These are phyloP conservation scores for Nakazawaea ambrosiae DNA, from an alignment of 805 yeast species.

Conservation along the genomic window DNA sequence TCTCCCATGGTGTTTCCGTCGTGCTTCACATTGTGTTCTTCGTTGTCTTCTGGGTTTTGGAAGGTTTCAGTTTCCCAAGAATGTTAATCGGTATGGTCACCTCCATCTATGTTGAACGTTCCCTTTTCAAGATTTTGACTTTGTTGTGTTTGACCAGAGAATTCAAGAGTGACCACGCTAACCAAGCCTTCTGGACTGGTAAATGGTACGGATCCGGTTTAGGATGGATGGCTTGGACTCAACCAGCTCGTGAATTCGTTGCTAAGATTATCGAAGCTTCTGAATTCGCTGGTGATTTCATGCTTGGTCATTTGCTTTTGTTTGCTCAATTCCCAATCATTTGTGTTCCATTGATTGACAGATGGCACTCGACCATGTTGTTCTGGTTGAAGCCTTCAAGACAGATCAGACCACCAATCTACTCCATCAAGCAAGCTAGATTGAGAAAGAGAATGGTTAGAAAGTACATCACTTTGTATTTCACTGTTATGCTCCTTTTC, in stretches of 20 bases:
- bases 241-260: conserved; percentile 90
- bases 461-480: conserved; percentile 82
- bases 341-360: conserved; percentile 81
- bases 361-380: conserved; percentile 96
- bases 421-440: conserved; percentile 92
- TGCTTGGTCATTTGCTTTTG: conserved; percentile 83
- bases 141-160: conserved; percentile 81
- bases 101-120: conserved; percentile 80
- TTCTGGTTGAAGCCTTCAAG: conserved; percentile 98
- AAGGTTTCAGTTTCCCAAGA: conserved; percentile 84
- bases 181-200: conserved; percentile 99
- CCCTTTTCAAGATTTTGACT: conserved; percentile 79
- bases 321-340: conserved; percentile 87
- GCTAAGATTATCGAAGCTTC: conserved; percentile 93
- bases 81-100: conserved; percentile 83
- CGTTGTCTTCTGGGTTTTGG: conserved; percentile 95
- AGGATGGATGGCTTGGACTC: conserved; percentile 92
- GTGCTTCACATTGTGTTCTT: conserved; percentile 80
- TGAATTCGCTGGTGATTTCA: conserved; percentile 94
- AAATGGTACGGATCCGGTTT: conserved; percentile 95
- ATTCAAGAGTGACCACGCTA: conserved; percentile 90
- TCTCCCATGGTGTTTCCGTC: conserved; percentile 95
- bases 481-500: conserved; percentile 60
- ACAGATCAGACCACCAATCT: conserved; percentile 97
- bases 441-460: conserved; percentile 96